phyloP scores from a whole-genome alignment of 495 filamentous ascomycete genomes.

The Xylaria nigripes region DNA sequence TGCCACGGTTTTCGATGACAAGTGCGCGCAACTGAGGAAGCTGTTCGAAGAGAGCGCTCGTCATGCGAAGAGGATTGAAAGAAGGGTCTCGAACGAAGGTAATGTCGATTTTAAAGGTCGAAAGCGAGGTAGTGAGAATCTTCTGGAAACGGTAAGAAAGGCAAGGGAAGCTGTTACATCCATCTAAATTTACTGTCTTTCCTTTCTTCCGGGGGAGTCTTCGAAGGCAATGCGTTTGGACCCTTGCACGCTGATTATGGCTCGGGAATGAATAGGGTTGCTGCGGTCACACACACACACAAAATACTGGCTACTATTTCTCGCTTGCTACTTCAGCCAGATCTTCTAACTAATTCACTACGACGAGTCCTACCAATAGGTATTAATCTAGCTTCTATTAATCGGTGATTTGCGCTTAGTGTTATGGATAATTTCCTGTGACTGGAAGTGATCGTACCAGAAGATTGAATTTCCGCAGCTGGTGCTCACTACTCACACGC shows the following conservation, averaged over 20 bases:
- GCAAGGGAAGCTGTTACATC: neutral
- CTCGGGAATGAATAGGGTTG: neutral
- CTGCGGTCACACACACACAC: neutral
- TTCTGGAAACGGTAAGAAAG: neutral
- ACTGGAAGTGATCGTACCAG: too few relatives aligned
- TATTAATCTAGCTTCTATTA: too few relatives aligned
- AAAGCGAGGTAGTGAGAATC: neutral
- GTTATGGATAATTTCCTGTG: too few relatives aligned
- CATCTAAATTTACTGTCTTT: too few relatives aligned
- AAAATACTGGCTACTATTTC: neutral
- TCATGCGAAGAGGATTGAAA: neutral
- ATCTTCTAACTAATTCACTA: neutral
- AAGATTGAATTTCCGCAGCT: too few relatives aligned
- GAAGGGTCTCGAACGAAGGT: neutral
- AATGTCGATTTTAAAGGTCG: neutral
- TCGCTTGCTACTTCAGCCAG: neutral
- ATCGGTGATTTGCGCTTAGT: too few relatives aligned
- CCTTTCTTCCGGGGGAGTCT: too few relatives aligned
- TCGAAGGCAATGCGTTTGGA: too few relatives aligned
- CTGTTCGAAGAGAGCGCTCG: conserved; percentile 1
- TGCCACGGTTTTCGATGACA: neutral
- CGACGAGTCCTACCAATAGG: too few relatives aligned
- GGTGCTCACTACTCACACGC: too few relatives aligned
- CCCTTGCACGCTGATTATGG: too few relatives aligned
- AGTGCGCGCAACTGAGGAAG: neutral